A percentile compares a stretch with the other conserved stretches of the same genome.
Evolutionary conservation across 106 monocot species (phyloP).

Genomic region (Posidonia australis): DNA sequence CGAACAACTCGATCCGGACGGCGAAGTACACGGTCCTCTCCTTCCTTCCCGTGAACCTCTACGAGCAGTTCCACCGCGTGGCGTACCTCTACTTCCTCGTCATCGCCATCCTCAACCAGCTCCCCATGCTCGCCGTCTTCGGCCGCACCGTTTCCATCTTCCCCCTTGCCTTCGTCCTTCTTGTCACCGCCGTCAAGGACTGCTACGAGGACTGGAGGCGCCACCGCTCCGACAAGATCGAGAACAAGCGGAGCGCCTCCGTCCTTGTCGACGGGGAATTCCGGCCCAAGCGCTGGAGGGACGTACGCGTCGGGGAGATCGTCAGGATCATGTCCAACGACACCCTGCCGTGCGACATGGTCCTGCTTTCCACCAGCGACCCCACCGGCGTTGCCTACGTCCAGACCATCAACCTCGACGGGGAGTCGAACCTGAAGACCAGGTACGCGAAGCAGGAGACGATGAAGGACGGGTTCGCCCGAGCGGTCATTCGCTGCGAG

Average conservation of each 20-base stretch:
- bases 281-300: conserved; percentile 49
- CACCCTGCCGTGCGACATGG: conserved; percentile 77
- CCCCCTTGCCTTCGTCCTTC: conserved; percentile 77
- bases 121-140: conserved; percentile 90
- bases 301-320: conserved; percentile 57
- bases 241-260: conserved; percentile 49
- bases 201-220: conserved; percentile 84
- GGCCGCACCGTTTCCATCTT: conserved; percentile 65
- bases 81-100: conserved; percentile 94
- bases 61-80: conserved; percentile 92
- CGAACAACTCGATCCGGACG: conserved; percentile 75
- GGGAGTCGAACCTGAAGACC: conserved; percentile 89
- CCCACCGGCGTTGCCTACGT: conserved; percentile 84
- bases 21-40: conserved; percentile 79
- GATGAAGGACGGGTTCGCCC: neutral
- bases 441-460: conserved; percentile 79
- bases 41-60: conserved; percentile 89
- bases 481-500: conserved; percentile 56
- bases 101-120: conserved; percentile 89
- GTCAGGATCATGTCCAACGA: conserved; percentile 43
- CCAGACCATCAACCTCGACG: conserved; percentile 90
- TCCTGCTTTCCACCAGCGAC: conserved; percentile 67
- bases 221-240: conserved; percentile 72
- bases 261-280: conserved; percentile 33
- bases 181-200: conserved; percentile 84